Conservation (phyloP, 2,329 filamentous ascomycete genomes). For the Diaporthe batatas region DNA sequence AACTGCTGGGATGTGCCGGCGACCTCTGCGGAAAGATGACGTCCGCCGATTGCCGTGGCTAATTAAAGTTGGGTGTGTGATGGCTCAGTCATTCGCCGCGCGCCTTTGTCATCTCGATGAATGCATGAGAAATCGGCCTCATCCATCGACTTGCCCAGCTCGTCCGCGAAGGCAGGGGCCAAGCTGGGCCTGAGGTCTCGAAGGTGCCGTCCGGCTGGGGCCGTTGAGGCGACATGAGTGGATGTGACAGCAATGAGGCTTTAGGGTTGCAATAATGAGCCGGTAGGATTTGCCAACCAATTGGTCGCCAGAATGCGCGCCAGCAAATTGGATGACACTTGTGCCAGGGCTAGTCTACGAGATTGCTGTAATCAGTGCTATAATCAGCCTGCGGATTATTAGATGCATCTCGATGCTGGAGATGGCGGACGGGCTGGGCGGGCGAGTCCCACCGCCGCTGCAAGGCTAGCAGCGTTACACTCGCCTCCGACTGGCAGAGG, state of each 20-base stretch:
- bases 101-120: conserved; percentile 22
- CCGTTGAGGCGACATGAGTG: conserved; percentile 28
- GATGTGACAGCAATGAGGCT: conserved; percentile 32
- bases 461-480: conserved; percentile 38
- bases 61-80: neutral
- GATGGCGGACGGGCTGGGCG: neutral
- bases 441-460: neutral
- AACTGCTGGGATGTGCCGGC: conserved; percentile 27
- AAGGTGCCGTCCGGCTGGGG: neutral
- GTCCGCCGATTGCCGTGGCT: conserved; percentile 16
- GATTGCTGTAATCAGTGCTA: neutral
- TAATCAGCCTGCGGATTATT: conserved; percentile 1
- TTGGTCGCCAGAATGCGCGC: conserved; percentile 4
- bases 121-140: neutral
- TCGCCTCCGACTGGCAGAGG: conserved; percentile 26
- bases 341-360: neutral
- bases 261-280: conserved; percentile 21
- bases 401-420: conserved; percentile 6
- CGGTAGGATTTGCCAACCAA: conserved; percentile 1
- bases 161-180: neutral
- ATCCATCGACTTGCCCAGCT: conserved; percentile 7
- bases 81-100: conserved; percentile 3
- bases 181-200: conserved; percentile 3
- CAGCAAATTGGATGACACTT: conserved; percentile 30
- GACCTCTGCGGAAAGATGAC: conserved; percentile 16